These are phyloP conservation scores for Volutella citrinella DNA, from an alignment of 2,329 filamentous ascomycete genomes.

Conservation along the genomic window DNA sequence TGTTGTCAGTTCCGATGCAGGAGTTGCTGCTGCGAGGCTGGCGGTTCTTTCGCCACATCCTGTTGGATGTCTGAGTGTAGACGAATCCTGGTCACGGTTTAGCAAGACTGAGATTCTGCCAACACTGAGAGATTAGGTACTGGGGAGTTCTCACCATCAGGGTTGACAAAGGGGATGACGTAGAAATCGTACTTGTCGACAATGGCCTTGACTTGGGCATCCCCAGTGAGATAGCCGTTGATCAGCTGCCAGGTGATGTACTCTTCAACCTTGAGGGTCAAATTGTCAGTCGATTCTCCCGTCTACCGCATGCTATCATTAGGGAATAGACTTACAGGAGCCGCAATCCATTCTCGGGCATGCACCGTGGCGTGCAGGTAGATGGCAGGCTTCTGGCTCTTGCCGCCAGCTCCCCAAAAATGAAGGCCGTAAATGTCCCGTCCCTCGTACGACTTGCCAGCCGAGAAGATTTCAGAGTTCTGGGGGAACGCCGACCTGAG, in stretches of 20 bases:
- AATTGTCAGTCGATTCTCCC: too few species aligned
- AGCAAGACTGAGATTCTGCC: too few species aligned
- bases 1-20: slow-evolving; percentile 51
- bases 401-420: slow-evolving; percentile 41
- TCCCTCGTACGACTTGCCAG: slow-evolving; percentile 43
- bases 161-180: slow-evolving; percentile 49
- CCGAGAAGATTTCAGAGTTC: slow-evolving; percentile 44
- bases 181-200: slow-evolving; percentile 58
- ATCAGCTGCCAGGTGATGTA: slow-evolving; percentile 47
- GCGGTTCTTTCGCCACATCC: slow-evolving; percentile 54
- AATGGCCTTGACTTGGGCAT: slow-evolving; percentile 36
- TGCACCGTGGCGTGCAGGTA: slow-evolving; percentile 52
- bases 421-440: slow-evolving; percentile 57
- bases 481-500: slow-evolving; percentile 39
- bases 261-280: slow-evolving; percentile 41
- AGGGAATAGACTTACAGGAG: too few species aligned
- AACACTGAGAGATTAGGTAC: too few species aligned
- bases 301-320: too few species aligned
- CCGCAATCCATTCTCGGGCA: slow-evolving; percentile 53
- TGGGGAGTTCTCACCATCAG: slow-evolving; percentile 44
- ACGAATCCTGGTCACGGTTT: slow-evolving; percentile 46
- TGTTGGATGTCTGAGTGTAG: slow-evolving; percentile 42
- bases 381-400: slow-evolving; percentile 47
- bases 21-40: slow-evolving; percentile 29
- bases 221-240: slow-evolving; percentile 36